Conservation (phyloP, 768 basidiomycete species). For the Leccinum pellstonianum region DNA sequence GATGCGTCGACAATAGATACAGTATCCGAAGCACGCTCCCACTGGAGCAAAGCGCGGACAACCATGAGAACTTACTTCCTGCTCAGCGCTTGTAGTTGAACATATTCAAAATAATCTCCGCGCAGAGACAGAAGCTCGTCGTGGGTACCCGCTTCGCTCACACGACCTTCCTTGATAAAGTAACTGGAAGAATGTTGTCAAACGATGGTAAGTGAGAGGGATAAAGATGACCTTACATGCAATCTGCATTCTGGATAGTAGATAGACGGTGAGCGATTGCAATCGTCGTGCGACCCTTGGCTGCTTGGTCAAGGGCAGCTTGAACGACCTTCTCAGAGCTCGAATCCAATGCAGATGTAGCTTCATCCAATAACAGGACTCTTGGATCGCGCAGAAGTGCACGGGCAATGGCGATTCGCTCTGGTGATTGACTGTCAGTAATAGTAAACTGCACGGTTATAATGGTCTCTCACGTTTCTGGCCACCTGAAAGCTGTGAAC, state of each 20-base stretch:
- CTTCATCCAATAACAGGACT: conserved; percentile 85
- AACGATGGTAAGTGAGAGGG: neutral
- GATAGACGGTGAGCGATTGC: conserved; percentile 96
- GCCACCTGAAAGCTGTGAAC: conserved; percentile 84
- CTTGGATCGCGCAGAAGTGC: conserved; percentile 90
- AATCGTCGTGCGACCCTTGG: conserved; percentile 89
- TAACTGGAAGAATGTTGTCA: conserved; percentile 51
- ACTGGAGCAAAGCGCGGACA: neutral
- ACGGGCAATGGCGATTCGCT: conserved; percentile 82
- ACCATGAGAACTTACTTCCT: conserved; percentile 25
- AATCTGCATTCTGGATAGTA: conserved; percentile 89
- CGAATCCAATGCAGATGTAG: conserved; percentile 88
- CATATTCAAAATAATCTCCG: conserved; percentile 81
- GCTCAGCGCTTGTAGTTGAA: conserved; percentile 79
- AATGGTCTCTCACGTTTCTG: conserved; percentile 67
- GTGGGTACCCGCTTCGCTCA: conserved; percentile 82
- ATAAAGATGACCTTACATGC: conserved; percentile 56
- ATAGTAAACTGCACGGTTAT: neutral
- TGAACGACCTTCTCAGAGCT: conserved; percentile 95
- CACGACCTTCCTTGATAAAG: conserved; percentile 68
- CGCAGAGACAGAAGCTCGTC: conserved; percentile 67
- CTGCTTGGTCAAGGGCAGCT: conserved; percentile 87
- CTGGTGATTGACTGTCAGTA: conserved; percentile 22
- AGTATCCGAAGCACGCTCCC: neutral
- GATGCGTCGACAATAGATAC: neutral